A percentile compares a stretch with the other conserved stretches of the same genome.
phyloP scores from a whole-genome alignment of 2,329 filamentous ascomycete genomes.

The Camptophora hylomeconis region DNA sequence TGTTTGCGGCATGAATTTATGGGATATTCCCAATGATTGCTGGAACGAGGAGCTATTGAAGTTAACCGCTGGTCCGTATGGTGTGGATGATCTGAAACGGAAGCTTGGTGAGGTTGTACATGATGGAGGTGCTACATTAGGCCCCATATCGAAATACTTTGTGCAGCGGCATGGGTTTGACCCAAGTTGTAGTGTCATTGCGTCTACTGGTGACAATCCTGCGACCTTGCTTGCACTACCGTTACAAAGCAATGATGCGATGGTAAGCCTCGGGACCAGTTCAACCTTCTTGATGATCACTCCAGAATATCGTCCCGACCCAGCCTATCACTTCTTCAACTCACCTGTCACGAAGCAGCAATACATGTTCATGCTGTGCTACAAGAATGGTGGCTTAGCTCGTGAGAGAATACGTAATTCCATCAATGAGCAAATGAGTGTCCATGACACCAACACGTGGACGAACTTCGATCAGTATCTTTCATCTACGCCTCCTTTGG shows the following conservation, averaged over 20 bases:
- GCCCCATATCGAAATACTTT: constrained; percentile 66
- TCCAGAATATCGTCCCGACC: constrained; percentile 76
- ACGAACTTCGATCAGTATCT: constrained; percentile 65
- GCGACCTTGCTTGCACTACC: constrained; percentile 87
- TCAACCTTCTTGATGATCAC: constrained; percentile 98
- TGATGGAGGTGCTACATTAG: constrained; percentile 70
- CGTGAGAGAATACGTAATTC: constrained; percentile 79
- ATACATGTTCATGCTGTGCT: constrained; percentile 99
- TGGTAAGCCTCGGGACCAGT: constrained; percentile 86
- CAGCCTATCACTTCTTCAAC: constrained; percentile 95
- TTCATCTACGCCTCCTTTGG: constrained; percentile 55
- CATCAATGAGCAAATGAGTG: constrained; percentile 40
- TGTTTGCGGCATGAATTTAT: constrained; percentile 92
- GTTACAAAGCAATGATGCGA: constrained; percentile 75
- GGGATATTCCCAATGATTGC: constrained; percentile 63
- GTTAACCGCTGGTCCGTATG: constrained; percentile 56
- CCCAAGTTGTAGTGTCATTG: constrained; percentile 59
- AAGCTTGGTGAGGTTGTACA: constrained; percentile 72
- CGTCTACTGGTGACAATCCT: constrained; percentile 93
- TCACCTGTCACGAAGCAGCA: constrained; percentile 80
- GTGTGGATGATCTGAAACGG: constrained; percentile 50
- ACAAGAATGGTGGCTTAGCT: constrained; percentile 93
- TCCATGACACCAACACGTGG: constrained; percentile 45
- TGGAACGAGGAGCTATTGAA: constrained; percentile 67
- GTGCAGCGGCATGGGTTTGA: constrained; percentile 65